Conservation (phyloP, 139 green algal genomes). For the Volvox africanus region DNA sequence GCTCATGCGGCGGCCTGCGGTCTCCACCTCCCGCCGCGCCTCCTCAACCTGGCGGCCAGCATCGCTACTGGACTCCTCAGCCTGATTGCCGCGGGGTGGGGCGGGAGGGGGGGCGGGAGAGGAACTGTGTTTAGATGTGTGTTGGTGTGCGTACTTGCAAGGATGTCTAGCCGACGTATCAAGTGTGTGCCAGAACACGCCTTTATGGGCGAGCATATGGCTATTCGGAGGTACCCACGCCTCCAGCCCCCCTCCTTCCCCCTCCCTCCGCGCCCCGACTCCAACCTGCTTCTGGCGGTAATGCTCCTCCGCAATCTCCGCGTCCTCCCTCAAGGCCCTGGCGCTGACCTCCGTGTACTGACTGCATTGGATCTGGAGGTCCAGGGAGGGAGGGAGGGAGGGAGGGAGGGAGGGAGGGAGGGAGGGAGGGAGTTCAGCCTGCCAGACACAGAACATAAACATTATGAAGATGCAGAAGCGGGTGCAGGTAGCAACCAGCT, state of each 20-base stretch:
- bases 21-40: neutral
- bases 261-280: neutral
- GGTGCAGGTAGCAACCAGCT: too few species aligned
- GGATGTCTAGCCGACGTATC: too few species aligned
- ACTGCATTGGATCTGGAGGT: neutral
- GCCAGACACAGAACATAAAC: too few species aligned
- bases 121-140: too few species aligned
- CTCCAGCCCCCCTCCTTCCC: neutral
- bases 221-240: too few species aligned
- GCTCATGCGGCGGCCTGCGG: neutral
- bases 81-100: neutral
- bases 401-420: neutral
- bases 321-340: constrained; percentile 18
- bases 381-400: too few species aligned
- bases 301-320: constrained; percentile 11
- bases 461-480: too few species aligned
- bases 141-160: neutral
- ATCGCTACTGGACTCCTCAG: neutral
- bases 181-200: neutral
- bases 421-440: too few species aligned
- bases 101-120: too few species aligned
- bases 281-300: constrained; percentile 26
- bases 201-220: neutral
- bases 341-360: constrained; percentile 7
- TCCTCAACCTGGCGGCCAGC: neutral